Percentiles rank a stretch among this genome's conserved stretches.
Evolutionary conservation across 345 rosid genomes (phyloP).

Genomic region (Eutrema yunnanense): DNA sequence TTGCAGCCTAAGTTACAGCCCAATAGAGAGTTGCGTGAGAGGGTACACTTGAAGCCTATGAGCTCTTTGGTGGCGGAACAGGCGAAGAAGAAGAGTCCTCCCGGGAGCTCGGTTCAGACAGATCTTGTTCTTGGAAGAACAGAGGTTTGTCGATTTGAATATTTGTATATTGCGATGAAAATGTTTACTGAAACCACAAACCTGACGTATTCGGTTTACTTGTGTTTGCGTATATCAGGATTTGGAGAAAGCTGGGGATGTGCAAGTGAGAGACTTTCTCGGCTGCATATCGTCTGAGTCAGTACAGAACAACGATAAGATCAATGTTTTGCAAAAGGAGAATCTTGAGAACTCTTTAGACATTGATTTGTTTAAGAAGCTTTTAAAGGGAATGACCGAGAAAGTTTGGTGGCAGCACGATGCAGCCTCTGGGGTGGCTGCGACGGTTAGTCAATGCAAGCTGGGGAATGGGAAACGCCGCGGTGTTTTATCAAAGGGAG

Average conservation of each 20-base stretch:
- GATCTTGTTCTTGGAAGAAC: constrained; percentile 76
- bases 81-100: constrained; percentile 38
- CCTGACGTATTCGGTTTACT: constrained; percentile 26
- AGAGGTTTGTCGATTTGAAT: constrained; percentile 21
- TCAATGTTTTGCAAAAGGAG: constrained; percentile 37
- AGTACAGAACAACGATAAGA: constrained; percentile 41
- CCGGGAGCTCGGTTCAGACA: constrained; percentile 73
- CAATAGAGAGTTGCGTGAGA: constrained; percentile 36
- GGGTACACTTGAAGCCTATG: constrained; percentile 33
- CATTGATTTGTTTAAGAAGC: constrained; percentile 67
- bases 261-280: constrained; percentile 52
- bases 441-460: constrained; percentile 67
- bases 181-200: constrained; percentile 17
- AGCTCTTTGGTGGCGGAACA: constrained; percentile 30
- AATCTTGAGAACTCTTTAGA: constrained; percentile 42
- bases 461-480: constrained; percentile 62
- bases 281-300: constrained; percentile 63
- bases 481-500: constrained; percentile 55
- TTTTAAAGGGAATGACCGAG: constrained; percentile 71
- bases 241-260: constrained; percentile 35
- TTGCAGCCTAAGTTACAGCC: constrained; percentile 58
- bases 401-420: constrained; percentile 96
- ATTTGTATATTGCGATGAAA: background rate
- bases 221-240: constrained; percentile 2
- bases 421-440: constrained; percentile 78